Base-by-base conservation (phyloP, 352 stramenopile species). In the Globisporangium cylindrosporum region DNA sequence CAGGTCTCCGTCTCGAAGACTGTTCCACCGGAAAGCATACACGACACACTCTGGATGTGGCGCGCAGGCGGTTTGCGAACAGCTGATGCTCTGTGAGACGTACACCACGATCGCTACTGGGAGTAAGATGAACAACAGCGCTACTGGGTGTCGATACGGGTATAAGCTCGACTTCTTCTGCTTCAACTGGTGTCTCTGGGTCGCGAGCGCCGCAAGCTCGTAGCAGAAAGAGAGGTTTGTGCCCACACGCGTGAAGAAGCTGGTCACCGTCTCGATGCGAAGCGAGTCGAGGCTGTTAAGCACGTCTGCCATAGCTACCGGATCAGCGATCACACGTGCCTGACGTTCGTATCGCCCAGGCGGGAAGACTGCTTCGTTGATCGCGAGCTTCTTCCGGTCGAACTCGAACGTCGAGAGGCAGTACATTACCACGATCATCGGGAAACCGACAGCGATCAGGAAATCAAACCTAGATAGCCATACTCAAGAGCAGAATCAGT, bases 391-490 rank as follows among this genome's bases (percentile, higher is more conserved):
- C 18, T 27, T 41, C 1, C 63, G 59, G n/a, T 85, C 71, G 24
- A 74, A 75, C 4, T 69, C 59, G 43, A 85, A 75, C 0, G 34
- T 71, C 20, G 38, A 15, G 25, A 81, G 53, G 14, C 68, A 77
- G 51, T 76, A 78, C 3, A 18, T n/a, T 1, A 82, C 38, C 51
- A 73, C 60, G 9, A 74, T 2, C 8, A 80, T 68, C 2, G 78
- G 78, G 24, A 78, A 80, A 0, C 41, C 66, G 15, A 82, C 34
- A 1, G 67, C 62, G 20, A 81, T 61, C 8, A 80, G 60, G 1
- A 85, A 70, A n/a, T 38, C 54, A 15, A 59, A 59, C 5, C 54
- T 59, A 38, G 20, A 12, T 18, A 14, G 14, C 9, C 36, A 43
- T 18, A 18, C 3, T 43, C 10, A 43, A 43, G 10, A 14, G 36